These are phyloP conservation scores for Amphichorda felina DNA, from an alignment of 2,329 filamentous ascomycete genomes.

Conservation along the genomic window DNA sequence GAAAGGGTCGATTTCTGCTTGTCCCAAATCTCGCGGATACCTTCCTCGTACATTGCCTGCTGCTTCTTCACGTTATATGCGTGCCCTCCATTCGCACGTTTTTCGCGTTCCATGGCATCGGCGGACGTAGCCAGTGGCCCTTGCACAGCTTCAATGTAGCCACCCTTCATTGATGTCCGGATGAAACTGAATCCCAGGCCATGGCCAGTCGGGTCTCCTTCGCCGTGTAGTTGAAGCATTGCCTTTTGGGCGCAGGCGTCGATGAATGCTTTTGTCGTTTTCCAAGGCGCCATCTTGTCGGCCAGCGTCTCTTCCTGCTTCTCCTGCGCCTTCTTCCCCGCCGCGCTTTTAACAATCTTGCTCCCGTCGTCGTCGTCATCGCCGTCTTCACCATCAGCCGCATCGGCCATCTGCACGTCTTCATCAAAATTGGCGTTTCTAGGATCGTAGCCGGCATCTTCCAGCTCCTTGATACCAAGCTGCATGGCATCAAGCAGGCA, in stretches of 20 bases:
- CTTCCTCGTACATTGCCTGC: conserved; percentile 82
- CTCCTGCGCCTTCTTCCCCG: conserved; percentile 29
- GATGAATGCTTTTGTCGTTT: conserved; percentile 91
- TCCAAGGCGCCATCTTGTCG: conserved; percentile 88
- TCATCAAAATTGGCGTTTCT: conserved; percentile 51
- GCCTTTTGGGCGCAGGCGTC: conserved; percentile 90
- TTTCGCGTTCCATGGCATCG: conserved; percentile 77
- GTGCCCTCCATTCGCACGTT: conserved; percentile 84
- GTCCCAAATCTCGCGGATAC: conserved; percentile 87
- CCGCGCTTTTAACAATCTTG: conserved; percentile 16
- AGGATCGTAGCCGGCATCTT: conserved; percentile 77
- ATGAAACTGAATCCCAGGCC: conserved; percentile 96
- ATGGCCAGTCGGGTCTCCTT: conserved; percentile 87
- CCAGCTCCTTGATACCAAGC: conserved; percentile 79
- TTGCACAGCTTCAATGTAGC: conserved; percentile 72
- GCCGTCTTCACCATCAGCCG: conserved; percentile 46
- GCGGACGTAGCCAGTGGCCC: conserved; percentile 56
- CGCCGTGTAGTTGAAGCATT: conserved; percentile 90
- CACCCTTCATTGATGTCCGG: conserved; percentile 97
- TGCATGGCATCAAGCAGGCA: conserved; percentile 95
- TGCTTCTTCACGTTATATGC: conserved; percentile 96
- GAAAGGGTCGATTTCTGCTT: conserved; percentile 71
- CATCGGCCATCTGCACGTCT: conserved; percentile 49
- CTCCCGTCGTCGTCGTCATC: conserved; percentile 30
- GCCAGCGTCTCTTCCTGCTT: conserved; percentile 61